Evolutionary conservation across 148 eudicot genomes (phyloP), one percentile per base, ranked within the genome.

Genomic region (Rhododendron ferrugineum): DNA sequence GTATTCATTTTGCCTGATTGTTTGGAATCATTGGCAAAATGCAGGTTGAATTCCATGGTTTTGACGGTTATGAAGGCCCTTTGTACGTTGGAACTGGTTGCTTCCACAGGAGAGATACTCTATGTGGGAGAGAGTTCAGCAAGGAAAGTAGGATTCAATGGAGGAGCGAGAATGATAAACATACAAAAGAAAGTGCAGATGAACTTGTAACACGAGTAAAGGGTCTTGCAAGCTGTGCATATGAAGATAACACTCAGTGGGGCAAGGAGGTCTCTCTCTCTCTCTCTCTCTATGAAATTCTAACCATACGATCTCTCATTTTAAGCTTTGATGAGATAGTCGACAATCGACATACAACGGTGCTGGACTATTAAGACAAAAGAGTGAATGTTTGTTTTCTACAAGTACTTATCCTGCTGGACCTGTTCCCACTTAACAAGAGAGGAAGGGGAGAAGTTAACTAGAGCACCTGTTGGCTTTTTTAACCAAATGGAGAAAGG

Each of bases 11-110:
- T 44, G 40, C 37, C 83, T 28, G 16, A 73, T 83, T 84, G 26
- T 26, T 79, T 18, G 13, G 30, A 79, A 42, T 14, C 10, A 26
- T 78, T 79, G 40, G 26, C 47, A 37, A 13, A 70, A 40, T 84
- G 64, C 42, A 96, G 99, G 90, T 94, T 74, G 99, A 96, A 54
- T 87, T 93, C 14, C 86, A 86, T 42, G 98, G 98, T 54, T n/a
- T 92, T 60, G 98, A 94, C 83, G 98, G 96, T 8, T 5, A 86
- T 86, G 99, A 95, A 82, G 99, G 99, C 72, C 95, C 98, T 49
- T 10, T 89, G 11, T 96, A 96, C 11, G 42, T 91, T 37, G 99
- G 99, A 85, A 92, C 91, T 4, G 95, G 96, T 44, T 96, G 99
- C 87, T 96, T 96, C 83, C 99, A 94, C 80, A 90, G 92, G 70